A percentile compares a stretch with the other conserved stretches of the same genome.
These are phyloP conservation scores for Naganishia cerealis DNA, from an alignment of 1,284 basidiomycete species.

Conservation along the genomic window DNA sequence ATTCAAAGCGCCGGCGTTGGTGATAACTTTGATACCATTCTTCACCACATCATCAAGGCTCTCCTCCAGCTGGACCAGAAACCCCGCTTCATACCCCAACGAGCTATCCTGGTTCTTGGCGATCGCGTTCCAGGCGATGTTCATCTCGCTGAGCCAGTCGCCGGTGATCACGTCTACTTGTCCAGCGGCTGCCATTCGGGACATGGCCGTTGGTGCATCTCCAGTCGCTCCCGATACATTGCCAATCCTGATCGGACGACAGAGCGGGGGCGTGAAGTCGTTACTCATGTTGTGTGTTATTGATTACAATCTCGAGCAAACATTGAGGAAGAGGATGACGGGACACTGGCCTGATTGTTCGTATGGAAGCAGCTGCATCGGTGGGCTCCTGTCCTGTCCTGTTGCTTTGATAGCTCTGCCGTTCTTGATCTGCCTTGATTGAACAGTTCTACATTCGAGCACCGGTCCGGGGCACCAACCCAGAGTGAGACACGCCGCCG, in stretches of 20 bases:
- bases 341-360: no score
- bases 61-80: slow-evolving; percentile 34
- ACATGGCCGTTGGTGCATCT: slow-evolving; percentile 26
- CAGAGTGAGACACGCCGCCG: no score
- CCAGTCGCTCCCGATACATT: slow-evolving; percentile 31
- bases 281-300: no score
- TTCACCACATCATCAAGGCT: slow-evolving; percentile 33
- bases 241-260: slow-evolving; percentile 21
- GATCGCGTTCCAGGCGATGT: slow-evolving; percentile 36
- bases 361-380: no score
- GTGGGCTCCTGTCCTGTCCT: no score
- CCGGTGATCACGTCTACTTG: slow-evolving; percentile 29
- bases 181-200: slow-evolving; percentile 36
- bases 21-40: slow-evolving; percentile 35
- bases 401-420: no score
- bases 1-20: slow-evolving; percentile 39
- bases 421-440: no score
- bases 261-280: not conserved
- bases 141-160: slow-evolving; percentile 34
- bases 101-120: slow-evolving; percentile 33
- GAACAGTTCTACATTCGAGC: no score
- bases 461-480: no score
- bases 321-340: no score
- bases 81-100: slow-evolving; percentile 36
- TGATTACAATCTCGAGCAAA: no score